Base-by-base conservation (phyloP, 371 early-diverging fungal species). In the Lichtheimia corymbifera region DNA sequence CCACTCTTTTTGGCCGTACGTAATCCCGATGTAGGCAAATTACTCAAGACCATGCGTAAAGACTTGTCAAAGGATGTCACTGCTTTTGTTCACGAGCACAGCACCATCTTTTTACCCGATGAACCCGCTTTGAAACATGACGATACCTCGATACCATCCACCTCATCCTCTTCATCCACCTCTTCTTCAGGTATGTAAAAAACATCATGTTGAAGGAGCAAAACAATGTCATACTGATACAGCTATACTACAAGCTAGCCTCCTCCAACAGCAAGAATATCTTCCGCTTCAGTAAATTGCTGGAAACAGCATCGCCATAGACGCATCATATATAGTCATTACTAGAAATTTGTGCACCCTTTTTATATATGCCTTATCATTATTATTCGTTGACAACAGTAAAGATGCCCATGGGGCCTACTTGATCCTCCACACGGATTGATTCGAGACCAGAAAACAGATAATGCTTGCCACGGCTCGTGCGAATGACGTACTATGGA, bases 1-100 rank as follows among this genome's bases (percentile, higher is more conserved):
- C 96, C 97, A 6, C 80, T 97, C 50, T 91, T 91, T 64, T 72
- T 93, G 44, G 86, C 91, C 15, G 76, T 94, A 14, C 62, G 79
- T 17, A 78, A 78, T 42, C 79, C 79, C 18, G 73, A 74, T 58
- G 75, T 72, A 6, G 72, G 79, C 18, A 51, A 60, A 28, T 60
- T 75, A 14, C 58, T 78, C 7, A 68, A 63, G 3, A 61, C 66
- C 22, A 74, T 78, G 63, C 47, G 79, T 50, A 57, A 59, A 5
- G 72, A 72, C 11, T 45, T 78, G 13, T 68, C 75, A 1, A 57
- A 40, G 53, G 73, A 78, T 30, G 70, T 78, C 11, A 74, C 68
- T 5, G 55, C 53, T 2, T 62, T 69, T 59, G 62, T 69, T 9
- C 65, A 69, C 54, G 60, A 64, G 50, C 55, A 69, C 49, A 53